Evolutionary conservation across 495 filamentous ascomycete species (phyloP).

Genomic region (Penicillium desertorum): DNA sequence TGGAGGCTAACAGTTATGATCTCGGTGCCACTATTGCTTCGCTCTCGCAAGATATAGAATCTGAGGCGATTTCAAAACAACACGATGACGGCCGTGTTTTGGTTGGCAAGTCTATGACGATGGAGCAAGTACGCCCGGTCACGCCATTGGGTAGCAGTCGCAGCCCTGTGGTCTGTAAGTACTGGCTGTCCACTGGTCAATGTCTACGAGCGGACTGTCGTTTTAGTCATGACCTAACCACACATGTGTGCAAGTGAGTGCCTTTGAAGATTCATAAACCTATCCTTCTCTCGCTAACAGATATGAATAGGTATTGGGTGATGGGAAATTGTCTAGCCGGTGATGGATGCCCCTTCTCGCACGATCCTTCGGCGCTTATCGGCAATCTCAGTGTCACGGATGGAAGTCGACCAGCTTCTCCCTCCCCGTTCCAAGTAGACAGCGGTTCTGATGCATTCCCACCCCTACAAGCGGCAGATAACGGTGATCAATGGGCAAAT

Average conservation of each 20-base stretch:
- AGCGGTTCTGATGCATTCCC: slow-evolving; percentile 77
- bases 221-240: slow-evolving; percentile 94
- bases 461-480: slow-evolving; percentile 55
- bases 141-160: slow-evolving; percentile 70
- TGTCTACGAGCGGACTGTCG: slow-evolving; percentile 94
- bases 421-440: slow-evolving; percentile 74
- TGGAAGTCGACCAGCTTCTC: slow-evolving; percentile 40
- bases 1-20: slow-evolving; percentile 90
- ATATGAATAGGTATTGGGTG: slow-evolving; percentile 76
- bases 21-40: slow-evolving; percentile 83
- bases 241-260: slow-evolving; percentile 96
- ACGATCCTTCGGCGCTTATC: slow-evolving; percentile 83
- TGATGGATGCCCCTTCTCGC: slow-evolving; percentile 93
- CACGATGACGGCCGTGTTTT: slow-evolving; percentile 55
- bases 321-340: slow-evolving; percentile 96
- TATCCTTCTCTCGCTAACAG: slow-evolving; percentile 7
- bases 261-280: neutral
- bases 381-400: slow-evolving; percentile 65
- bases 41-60: slow-evolving; percentile 66
- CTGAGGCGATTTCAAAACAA: slow-evolving; percentile 30
- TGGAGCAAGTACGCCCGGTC: slow-evolving; percentile 65
- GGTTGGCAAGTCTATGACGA: slow-evolving; percentile 88
- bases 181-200: slow-evolving; percentile 86
- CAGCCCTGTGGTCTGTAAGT: slow-evolving; percentile 91
- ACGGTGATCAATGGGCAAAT: slow-evolving; percentile 59